Percentiles rank a stretch among this genome's conserved stretches.
These are phyloP conservation scores for Calonectria fujianensis DNA, from an alignment of 2,329 filamentous ascomycete genomes.

Conservation along the genomic window DNA sequence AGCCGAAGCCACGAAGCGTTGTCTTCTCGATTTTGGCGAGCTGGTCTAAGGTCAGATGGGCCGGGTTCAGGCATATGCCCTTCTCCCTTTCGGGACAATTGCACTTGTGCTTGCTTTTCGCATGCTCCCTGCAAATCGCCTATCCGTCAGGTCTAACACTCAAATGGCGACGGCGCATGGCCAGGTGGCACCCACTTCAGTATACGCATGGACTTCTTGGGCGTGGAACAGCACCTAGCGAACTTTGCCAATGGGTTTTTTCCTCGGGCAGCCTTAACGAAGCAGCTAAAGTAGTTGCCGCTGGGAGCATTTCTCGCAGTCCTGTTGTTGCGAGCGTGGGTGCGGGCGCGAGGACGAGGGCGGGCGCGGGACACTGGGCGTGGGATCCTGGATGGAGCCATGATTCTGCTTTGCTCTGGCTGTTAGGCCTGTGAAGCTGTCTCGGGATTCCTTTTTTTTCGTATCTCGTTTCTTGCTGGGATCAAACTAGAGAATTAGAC, in stretches of 20 bases:
- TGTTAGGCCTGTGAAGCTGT: background rate
- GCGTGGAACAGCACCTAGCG: background rate
- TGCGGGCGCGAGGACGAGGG: too few relatives aligned
- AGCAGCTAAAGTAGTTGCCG: background rate
- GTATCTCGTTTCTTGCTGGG: background rate
- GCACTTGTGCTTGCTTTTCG: background rate
- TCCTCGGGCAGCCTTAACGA: background rate
- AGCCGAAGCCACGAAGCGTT: background rate
- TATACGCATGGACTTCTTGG: background rate
- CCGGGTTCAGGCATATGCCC: background rate
- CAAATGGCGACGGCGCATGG: background rate
- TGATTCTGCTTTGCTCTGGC: background rate
- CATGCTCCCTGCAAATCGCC: background rate
- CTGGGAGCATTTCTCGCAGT: background rate
- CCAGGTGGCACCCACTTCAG: background rate
- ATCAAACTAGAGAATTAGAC: background rate
- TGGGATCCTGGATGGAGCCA: too few relatives aligned
- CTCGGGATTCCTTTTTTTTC: background rate
- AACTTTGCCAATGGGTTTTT: background rate
- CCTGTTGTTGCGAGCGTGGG: too few relatives aligned
- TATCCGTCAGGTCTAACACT: background rate
- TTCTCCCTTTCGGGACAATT: background rate
- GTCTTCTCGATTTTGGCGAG: background rate
- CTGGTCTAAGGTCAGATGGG: background rate
- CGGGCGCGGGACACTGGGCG: background rate